Conservation (phyloP, 1,284 basidiomycete species). For the Sporisorium iseilematis-ciliati region DNA sequence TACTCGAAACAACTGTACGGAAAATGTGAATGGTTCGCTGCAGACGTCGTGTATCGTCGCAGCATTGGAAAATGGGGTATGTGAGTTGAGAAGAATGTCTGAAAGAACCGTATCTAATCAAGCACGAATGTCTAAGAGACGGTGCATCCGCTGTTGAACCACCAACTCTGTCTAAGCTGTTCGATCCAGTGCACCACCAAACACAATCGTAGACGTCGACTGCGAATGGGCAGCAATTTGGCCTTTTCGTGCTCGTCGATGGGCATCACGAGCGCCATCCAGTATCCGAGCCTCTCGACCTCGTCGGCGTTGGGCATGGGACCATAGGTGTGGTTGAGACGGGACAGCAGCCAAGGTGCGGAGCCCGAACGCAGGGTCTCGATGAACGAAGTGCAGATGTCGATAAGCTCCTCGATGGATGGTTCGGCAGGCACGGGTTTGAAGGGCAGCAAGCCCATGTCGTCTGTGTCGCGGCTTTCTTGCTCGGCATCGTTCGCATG, state of each 20-base stretch:
- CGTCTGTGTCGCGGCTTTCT: slow-evolving; percentile 2
- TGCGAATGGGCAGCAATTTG: slow-evolving; percentile 89
- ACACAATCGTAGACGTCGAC: slow-evolving; percentile 80
- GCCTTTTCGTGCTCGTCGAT: slow-evolving; percentile 95
- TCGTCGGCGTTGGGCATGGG: slow-evolving; percentile 58
- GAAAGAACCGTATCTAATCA: background rate
- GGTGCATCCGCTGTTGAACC: slow-evolving; percentile 71
- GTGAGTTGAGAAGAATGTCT: background rate
- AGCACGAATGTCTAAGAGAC: slow-evolving; percentile 28
- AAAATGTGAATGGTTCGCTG: background rate
- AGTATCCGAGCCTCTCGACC: slow-evolving; percentile 70
- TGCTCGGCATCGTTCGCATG: background rate
- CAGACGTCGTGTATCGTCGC: slow-evolving; percentile 7
- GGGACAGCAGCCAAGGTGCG: slow-evolving; percentile 90
- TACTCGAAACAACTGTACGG: background rate
- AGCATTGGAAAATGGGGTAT: slow-evolving; percentile 5
- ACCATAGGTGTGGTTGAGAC: slow-evolving; percentile 75
- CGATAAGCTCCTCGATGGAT: slow-evolving; percentile 80
- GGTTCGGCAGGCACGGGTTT: slow-evolving; percentile 62
- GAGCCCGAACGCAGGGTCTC: slow-evolving; percentile 82
- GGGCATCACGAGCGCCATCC: slow-evolving; percentile 91
- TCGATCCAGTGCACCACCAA: slow-evolving; percentile 95
- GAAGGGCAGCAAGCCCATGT: slow-evolving; percentile 32
- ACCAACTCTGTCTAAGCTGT: slow-evolving; percentile 73
- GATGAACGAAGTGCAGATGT: slow-evolving; percentile 82